Percentiles rank a stretch among this genome's conserved stretches.
Conservation (phyloP, 495 filamentous ascomycete species). For the Aspergillus conjunctus region DNA sequence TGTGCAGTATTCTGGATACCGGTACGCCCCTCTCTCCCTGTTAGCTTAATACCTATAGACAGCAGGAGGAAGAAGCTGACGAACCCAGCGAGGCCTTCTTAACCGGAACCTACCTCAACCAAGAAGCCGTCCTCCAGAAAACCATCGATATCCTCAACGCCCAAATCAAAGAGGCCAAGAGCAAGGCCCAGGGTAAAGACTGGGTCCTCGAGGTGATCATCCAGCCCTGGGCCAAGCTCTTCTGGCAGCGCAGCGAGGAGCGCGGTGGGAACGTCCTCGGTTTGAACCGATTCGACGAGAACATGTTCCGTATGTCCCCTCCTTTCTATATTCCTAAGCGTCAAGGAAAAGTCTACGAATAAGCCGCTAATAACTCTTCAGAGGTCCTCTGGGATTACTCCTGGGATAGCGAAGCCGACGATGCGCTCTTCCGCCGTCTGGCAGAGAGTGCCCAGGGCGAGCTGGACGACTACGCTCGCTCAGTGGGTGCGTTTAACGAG, state of each 20-base stretch:
- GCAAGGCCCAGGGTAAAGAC: slow-evolving; percentile 13
- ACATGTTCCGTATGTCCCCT: slow-evolving; percentile 24
- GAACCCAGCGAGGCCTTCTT: slow-evolving; percentile 23
- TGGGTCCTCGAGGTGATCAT: slow-evolving; percentile 25
- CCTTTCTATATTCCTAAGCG: background rate
- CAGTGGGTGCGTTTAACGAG: slow-evolving; percentile 27
- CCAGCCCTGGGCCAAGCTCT: slow-evolving; percentile 29
- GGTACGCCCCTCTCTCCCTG: slow-evolving; percentile 9
- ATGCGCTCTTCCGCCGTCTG: slow-evolving; percentile 24
- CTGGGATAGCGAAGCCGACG: slow-evolving; percentile 26
- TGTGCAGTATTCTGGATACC: slow-evolving; percentile 22
- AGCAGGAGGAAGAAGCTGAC: too few species aligned
- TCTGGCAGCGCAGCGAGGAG: slow-evolving; percentile 18
- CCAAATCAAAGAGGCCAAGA: slow-evolving; percentile 23
- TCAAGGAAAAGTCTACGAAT: too few species aligned
- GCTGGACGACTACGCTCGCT: slow-evolving; percentile 28
- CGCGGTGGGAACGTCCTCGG: slow-evolving; percentile 32
- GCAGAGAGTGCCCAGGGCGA: slow-evolving; percentile 16
- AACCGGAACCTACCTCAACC: slow-evolving; percentile 25
- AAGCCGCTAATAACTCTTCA: too few species aligned
- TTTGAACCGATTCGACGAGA: slow-evolving; percentile 29
- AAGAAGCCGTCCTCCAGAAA: slow-evolving; percentile 18
- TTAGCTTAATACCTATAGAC: background rate
- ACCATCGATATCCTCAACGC: slow-evolving; percentile 23
- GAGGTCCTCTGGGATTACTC: slow-evolving; percentile 29